phyloP scores from a whole-genome alignment of 202 grass and related monocot genomes.

The Dendrocalamus latiflorus region DNA sequence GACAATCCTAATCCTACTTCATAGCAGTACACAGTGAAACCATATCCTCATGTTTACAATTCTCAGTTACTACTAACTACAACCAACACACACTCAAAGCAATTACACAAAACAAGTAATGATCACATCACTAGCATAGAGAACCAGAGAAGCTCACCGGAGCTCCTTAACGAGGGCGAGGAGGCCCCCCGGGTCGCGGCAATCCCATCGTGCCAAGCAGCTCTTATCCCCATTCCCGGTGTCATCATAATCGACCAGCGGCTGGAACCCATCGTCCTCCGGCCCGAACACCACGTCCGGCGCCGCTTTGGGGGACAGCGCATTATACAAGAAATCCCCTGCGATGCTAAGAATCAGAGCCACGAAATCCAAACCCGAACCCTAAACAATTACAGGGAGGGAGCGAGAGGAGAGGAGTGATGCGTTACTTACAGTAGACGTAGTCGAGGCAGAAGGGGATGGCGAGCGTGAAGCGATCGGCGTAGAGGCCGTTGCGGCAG shows the following conservation, averaged over 20 bases:
- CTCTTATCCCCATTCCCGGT: slow-evolving; percentile 41
- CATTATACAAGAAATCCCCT: slow-evolving; percentile 94
- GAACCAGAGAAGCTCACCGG: slow-evolving; percentile 29
- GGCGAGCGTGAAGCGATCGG: slow-evolving; percentile 76
- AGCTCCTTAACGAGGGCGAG: slow-evolving; percentile 64
- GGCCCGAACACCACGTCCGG: slow-evolving; percentile 74
- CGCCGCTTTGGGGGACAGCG: slow-evolving; percentile 49
- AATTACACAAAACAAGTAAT: neutral
- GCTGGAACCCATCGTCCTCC: slow-evolving; percentile 69
- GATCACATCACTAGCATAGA: neutral
- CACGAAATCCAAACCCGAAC: neutral
- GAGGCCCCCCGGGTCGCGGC: slow-evolving; percentile 45
- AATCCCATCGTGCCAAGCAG: slow-evolving; percentile 61
- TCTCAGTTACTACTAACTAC: neutral
- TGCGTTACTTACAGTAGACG: slow-evolving; percentile 84
- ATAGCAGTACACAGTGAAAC: slow-evolving; percentile 3
- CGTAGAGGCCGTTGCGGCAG: slow-evolving; percentile 50
- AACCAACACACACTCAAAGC: neutral
- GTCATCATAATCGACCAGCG: slow-evolving; percentile 37
- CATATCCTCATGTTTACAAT: neutral
- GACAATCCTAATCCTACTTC: neutral
- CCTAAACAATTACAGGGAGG: slow-evolving; percentile 8
- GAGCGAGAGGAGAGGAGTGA: neutral
- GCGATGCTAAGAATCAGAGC: slow-evolving; percentile 21
- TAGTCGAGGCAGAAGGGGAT: slow-evolving; percentile 98